Evolutionary conservation across 176 grass and related monocot species (phyloP), one percentile per base, ranked within the genome.

Genomic region (Phyllostachys edulis): DNA sequence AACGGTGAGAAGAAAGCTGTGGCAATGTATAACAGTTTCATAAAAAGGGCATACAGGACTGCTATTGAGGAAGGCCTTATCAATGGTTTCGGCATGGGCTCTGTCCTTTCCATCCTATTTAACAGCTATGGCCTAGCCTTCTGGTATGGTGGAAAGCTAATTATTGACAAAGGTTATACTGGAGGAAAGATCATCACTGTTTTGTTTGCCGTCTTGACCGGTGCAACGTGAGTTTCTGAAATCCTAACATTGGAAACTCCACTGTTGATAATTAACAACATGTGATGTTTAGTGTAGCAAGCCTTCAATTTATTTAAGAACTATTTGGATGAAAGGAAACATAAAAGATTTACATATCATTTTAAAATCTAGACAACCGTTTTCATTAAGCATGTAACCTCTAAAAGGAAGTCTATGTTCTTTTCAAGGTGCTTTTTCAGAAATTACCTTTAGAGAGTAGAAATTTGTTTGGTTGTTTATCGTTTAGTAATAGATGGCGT

Each of bases 41-140:
- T 92, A 36, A 89, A 88, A 64, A 89, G 70, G 39, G 84, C 92
- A 8, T 91, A 89, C 76, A 66, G 4, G 84, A 84, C 87, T 63
- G 72, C 88, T 57, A 76, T 91, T 36, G 56, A 90, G 71, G 89
- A 94, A 87, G 87, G 92, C 36, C 24, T 85, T 79, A 80, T 73
- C 79, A 89, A 85, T 45, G 92, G 89, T 17, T 85, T 94, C 4
- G 92, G 87, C 81, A 85, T 94, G 68, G 89, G 89, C 79, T 84
- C 84, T 79, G 87, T 94, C 40, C 50, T 85, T 11, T 44, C 57
- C 73, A 76, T 94, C 54, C 38, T 76, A 3, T 94, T 92, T 87
- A 76, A 67, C 74, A 94, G 84, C 85, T 94, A 94, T 87, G 92
- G 87, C 3, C 73, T 94, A 60, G 89, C 92, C 13, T 85, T 94